phyloP scores from a whole-genome alignment of 805 yeast species.

The Lachancea cidri region DNA sequence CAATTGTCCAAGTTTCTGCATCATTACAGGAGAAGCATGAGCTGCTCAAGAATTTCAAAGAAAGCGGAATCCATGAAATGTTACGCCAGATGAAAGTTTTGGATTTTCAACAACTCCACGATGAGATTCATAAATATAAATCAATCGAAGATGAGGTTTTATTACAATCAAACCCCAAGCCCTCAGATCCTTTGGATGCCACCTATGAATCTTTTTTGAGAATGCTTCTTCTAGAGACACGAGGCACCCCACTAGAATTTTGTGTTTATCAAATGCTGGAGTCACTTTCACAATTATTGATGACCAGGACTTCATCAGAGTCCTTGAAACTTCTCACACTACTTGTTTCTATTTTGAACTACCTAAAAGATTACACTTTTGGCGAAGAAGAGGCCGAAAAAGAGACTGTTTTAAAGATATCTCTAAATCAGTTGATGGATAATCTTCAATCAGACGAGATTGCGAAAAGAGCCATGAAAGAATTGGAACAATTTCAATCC shows the following conservation, averaged over 20 bases:
- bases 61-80: conserved; percentile 51
- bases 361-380: conserved; percentile 57
- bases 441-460: conserved; percentile 80
- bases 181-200: conserved; percentile 25
- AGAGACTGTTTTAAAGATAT: conserved; percentile 67
- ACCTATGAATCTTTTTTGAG: conserved; percentile 22
- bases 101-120: conserved; percentile 53
- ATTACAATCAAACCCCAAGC: conserved; percentile 33
- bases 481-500: conserved; percentile 41
- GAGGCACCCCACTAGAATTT: conserved; percentile 65
- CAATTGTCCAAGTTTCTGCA: conserved; percentile 46
- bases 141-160: conserved; percentile 34
- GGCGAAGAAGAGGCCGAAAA: conserved; percentile 41
- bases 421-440: conserved; percentile 67
- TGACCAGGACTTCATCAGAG: conserved; percentile 47
- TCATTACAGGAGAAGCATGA: conserved; percentile 41
- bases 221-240: conserved; percentile 17
- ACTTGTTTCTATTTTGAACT: conserved; percentile 52
- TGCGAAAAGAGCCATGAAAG: conserved; percentile 71
- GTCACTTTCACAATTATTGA: conserved; percentile 46
- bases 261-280: conserved; percentile 51
- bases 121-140: conserved; percentile 56
- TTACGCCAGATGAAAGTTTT: conserved; percentile 48
- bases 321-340: conserved; percentile 41
- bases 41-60: conserved; percentile 52